These are phyloP conservation scores for Phytophthora kernoviae DNA, from an alignment of 352 stramenopile genomes.

Conservation along the genomic window DNA sequence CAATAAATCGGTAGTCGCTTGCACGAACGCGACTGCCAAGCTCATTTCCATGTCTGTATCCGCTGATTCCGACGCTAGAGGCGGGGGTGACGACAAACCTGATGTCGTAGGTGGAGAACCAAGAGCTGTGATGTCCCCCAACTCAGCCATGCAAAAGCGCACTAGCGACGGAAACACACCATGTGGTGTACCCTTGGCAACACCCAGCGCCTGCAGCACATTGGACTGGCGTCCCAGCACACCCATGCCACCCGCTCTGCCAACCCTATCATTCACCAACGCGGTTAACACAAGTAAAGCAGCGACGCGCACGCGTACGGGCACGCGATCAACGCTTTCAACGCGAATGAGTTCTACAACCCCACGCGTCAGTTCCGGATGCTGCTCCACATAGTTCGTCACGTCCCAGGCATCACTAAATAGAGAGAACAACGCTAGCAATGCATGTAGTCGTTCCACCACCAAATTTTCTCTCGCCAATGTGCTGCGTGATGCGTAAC, in stretches of 20 bases:
- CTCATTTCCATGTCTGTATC: constrained; percentile 91
- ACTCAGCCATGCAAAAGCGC: constrained; percentile 76
- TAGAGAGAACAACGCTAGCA: constrained; percentile 77
- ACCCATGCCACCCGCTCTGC: constrained; percentile 64
- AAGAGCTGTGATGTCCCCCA: constrained; percentile 44
- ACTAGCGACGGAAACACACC: constrained; percentile 85
- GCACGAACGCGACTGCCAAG: constrained; percentile 85
- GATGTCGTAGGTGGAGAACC: constrained; percentile 7
- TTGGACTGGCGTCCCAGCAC: constrained; percentile 81
- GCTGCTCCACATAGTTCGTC: constrained; percentile 78
- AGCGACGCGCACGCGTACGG: constrained; percentile 59
- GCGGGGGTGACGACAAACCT: constrained; percentile 10
- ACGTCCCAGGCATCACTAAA: constrained; percentile 81
- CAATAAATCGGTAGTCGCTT: constrained; percentile 80
- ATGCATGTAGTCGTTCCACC: constrained; percentile 69
- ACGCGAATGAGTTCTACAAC: constrained; percentile 81
- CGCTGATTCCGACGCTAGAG: constrained; percentile 49
- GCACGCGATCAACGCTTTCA: constrained; percentile 64
- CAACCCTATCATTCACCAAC: constrained; percentile 78
- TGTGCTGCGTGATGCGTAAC: constrained; percentile 38
- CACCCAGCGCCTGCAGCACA: constrained; percentile 73
- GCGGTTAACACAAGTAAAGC: constrained; percentile 78
- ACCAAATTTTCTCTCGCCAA: constrained; percentile 52
- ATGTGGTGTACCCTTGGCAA: constrained; percentile 79
- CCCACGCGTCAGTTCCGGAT: constrained; percentile 71